These are phyloP conservation scores for Botrytis deweyae DNA, from an alignment of 2,329 filamentous ascomycete species.

Conservation along the genomic window DNA sequence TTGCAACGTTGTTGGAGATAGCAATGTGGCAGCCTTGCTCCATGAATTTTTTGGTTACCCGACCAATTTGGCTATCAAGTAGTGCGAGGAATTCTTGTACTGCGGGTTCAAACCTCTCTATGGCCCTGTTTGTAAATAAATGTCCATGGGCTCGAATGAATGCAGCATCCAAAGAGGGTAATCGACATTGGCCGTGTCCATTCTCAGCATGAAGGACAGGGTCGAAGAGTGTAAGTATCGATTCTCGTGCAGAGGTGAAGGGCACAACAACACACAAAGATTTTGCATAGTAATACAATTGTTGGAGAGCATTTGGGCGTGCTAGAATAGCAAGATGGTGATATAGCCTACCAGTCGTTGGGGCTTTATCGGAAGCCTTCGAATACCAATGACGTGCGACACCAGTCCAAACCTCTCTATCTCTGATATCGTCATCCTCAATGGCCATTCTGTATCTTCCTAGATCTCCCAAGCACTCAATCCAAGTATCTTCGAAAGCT, in stretches of 20 bases:
- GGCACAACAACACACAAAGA: conserved; percentile 58
- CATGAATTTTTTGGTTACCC: conserved; percentile 46
- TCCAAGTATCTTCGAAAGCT: conserved; percentile 81
- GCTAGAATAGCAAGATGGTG: conserved; percentile 84
- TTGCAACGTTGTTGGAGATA: conserved; percentile 45
- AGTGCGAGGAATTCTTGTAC: conserved; percentile 51
- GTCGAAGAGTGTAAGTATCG: conserved; percentile 67
- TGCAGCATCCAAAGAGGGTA: conserved; percentile 52
- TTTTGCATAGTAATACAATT: conserved; percentile 71
- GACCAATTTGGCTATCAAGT: conserved; percentile 58
- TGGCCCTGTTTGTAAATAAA: conserved; percentile 55
- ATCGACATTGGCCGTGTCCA: conserved; percentile 41
- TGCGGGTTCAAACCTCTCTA: conserved; percentile 48
- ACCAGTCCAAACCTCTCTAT: conserved; percentile 74
- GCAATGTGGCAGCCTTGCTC: conserved; percentile 56
- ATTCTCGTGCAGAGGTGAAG: conserved; percentile 67
- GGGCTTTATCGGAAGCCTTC: conserved; percentile 68
- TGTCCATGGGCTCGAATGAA: conserved; percentile 66
- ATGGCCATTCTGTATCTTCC: conserved; percentile 86
- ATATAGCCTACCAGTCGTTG: conserved; percentile 75
- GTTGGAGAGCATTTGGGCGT: conserved; percentile 65
- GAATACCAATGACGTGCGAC: conserved; percentile 75
- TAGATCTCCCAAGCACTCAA: conserved; percentile 82
- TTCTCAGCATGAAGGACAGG: conserved; percentile 49
- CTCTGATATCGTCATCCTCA: conserved; percentile 73